These are phyloP conservation scores for Paramecium primaurelia DNA, from an alignment of 73 alveolate genomes.

Conservation along the genomic window DNA sequence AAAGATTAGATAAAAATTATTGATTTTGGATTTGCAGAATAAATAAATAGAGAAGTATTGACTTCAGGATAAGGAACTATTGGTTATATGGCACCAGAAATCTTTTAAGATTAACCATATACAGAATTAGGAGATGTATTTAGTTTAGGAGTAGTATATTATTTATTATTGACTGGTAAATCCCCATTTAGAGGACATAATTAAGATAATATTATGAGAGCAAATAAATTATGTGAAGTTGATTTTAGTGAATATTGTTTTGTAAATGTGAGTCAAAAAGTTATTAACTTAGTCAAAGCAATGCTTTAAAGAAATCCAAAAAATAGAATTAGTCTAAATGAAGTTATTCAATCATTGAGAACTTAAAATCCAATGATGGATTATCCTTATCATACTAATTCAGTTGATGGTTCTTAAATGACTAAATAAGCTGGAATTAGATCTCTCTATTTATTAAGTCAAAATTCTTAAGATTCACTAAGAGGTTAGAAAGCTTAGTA, in stretches of 20 bases:
- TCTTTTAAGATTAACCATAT: slow-evolving; percentile 63
- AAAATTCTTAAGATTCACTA: not conserved
- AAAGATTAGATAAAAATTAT: slow-evolving; percentile 67
- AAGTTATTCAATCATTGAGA: not conserved
- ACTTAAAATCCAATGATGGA: not conserved
- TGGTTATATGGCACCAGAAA: slow-evolving; percentile 81
- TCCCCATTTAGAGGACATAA: slow-evolving; percentile 42
- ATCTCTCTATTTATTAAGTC: not conserved
- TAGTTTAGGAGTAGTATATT: slow-evolving; percentile 69
- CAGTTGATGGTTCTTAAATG: not conserved
- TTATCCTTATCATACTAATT: not conserved
- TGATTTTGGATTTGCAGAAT: slow-evolving; percentile 77
- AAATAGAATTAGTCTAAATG: not conserved
- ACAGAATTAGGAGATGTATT: slow-evolving; percentile 72
- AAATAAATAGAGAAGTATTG: not conserved
- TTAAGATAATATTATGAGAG: not conserved
- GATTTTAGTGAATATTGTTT: slow-evolving; percentile 17
- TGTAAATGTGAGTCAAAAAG: not conserved
- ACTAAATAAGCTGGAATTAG: not conserved
- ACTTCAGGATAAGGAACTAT: slow-evolving; percentile 65
- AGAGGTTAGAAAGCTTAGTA: not conserved
- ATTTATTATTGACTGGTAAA: slow-evolving; percentile 60
- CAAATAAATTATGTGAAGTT: slow-evolving; percentile 21
- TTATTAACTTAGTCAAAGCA: not conserved
- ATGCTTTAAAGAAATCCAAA: not conserved